Percentiles rank a stretch among this genome's conserved stretches.
Evolutionary conservation across 1,139 yeast genomes (phyloP).

Genomic region (Suhomyces yuchorum): DNA sequence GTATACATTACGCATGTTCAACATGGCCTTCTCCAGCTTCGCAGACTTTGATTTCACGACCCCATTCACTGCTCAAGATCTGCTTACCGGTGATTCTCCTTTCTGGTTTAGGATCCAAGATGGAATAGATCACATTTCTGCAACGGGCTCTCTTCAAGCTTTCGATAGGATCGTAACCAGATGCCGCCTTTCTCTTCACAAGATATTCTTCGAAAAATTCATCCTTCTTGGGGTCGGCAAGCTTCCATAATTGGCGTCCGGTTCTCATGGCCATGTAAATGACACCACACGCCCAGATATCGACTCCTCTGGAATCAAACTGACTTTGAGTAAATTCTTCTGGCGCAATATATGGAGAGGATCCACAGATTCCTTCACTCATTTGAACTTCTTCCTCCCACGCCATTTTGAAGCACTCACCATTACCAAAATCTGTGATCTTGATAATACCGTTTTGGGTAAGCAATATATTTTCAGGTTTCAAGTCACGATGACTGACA

Average conservation of each 20-base stretch:
- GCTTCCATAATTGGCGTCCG: slow-evolving; percentile 90
- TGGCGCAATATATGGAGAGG: slow-evolving; percentile 95
- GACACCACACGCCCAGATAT: slow-evolving; percentile 96
- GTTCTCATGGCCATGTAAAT: slow-evolving; percentile 98
- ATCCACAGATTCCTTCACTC: slow-evolving; percentile 82
- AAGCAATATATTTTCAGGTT: slow-evolving; percentile 86
- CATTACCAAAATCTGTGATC: slow-evolving; percentile 94
- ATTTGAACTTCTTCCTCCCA: slow-evolving; percentile 90
- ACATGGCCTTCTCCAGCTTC: slow-evolving; percentile 54
- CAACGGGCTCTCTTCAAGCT: slow-evolving; percentile 79
- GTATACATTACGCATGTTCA: slow-evolving; percentile 4
- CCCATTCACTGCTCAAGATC: slow-evolving; percentile 93
- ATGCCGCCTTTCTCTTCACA: slow-evolving; percentile 71
- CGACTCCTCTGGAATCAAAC: slow-evolving; percentile 90
- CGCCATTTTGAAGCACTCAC: slow-evolving; percentile 95
- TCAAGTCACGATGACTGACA: slow-evolving; percentile 90
- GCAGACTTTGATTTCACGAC: slow-evolving; percentile 80
- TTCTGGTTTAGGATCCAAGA: slow-evolving; percentile 85
- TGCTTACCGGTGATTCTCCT: slow-evolving; percentile 89
- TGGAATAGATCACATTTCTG: slow-evolving; percentile 87
- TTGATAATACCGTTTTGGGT: slow-evolving; percentile 81
- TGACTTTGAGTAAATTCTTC: slow-evolving; percentile 78
- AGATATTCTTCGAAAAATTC: slow-evolving; percentile 77
- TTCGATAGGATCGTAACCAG: slow-evolving; percentile 93
- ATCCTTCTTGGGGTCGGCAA: slow-evolving; percentile 74